phyloP scores from a whole-genome alignment of 139 green algal genomes.

The Haematococcus lacustris region DNA sequence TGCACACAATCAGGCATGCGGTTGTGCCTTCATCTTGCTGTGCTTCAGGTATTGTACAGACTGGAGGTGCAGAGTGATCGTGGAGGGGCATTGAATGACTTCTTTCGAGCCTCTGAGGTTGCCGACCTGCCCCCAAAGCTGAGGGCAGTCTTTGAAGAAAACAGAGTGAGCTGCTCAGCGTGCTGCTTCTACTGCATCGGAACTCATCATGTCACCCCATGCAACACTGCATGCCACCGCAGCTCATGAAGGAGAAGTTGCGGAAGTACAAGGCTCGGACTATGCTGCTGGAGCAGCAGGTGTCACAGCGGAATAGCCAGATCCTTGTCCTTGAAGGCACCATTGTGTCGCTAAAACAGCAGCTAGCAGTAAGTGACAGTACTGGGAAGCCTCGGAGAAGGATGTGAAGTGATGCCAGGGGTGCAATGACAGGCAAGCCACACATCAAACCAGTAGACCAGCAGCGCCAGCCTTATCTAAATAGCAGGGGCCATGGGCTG shows the following conservation, averaged over 20 bases:
- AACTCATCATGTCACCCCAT: background rate
- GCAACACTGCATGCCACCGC: background rate
- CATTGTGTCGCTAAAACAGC: conserved; percentile 24
- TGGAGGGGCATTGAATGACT: conserved; percentile 2
- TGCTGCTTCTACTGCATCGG: background rate
- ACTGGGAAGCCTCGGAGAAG: too few relatives aligned
- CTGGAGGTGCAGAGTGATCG: conserved; percentile 1
- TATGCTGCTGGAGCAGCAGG: conserved; percentile 10
- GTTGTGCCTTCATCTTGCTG: too few relatives aligned
- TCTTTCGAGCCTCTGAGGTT: conserved; percentile 15
- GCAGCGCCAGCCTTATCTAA: too few relatives aligned
- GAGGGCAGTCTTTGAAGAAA: conserved; percentile 31
- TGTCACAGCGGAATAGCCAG: conserved; percentile 20
- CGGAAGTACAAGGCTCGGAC: conserved; percentile 18
- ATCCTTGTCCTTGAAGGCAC: conserved; percentile 27
- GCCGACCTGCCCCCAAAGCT: conserved; percentile 27
- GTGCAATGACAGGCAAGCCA: too few relatives aligned
- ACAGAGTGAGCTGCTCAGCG: conserved; percentile 14
- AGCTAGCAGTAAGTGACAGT: conserved; percentile 20
- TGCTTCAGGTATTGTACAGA: conserved; percentile 1
- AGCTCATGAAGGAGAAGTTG: conserved; percentile 27
- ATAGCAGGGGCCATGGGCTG: too few relatives aligned
- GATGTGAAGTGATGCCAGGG: too few relatives aligned
- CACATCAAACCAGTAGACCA: too few relatives aligned
- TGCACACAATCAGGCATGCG: too few relatives aligned